phyloP scores from a whole-genome alignment of 192 early-diverging fungal species.

The Coemansia brasiliensis region DNA sequence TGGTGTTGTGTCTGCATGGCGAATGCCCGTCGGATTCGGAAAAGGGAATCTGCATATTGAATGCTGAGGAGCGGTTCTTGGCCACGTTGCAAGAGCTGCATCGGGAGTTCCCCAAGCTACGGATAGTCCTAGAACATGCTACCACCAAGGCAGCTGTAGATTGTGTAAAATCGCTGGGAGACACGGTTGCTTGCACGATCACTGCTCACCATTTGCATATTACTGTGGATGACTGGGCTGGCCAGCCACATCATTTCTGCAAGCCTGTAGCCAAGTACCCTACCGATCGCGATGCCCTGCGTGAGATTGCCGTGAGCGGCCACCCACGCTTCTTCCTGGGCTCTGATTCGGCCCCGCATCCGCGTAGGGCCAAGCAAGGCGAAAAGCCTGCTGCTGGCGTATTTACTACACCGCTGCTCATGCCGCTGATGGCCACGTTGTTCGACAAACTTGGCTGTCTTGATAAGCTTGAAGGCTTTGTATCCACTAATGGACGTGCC shows the following conservation, averaged over 20 bases:
- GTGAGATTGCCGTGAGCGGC: slow-evolving; percentile 75
- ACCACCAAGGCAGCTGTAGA: slow-evolving; percentile 93
- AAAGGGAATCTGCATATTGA: slow-evolving; percentile 90
- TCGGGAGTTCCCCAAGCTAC: slow-evolving; percentile 85
- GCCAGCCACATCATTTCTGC: slow-evolving; percentile 94
- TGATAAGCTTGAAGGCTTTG: slow-evolving; percentile 77
- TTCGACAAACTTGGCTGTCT: slow-evolving; percentile 85
- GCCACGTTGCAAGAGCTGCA: slow-evolving; percentile 83
- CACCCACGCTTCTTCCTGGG: slow-evolving; percentile 97
- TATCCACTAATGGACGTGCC: slow-evolving; percentile 75
- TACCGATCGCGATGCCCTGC: slow-evolving; percentile 84
- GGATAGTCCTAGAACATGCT: slow-evolving; percentile 96
- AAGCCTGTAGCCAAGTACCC: slow-evolving; percentile 98
- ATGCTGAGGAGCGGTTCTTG: slow-evolving; percentile 93
- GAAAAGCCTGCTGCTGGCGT: slow-evolving; percentile 83
- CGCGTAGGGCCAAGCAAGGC: slow-evolving; percentile 81
- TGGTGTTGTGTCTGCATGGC: slow-evolving; percentile 95
- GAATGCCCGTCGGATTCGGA: slow-evolving; percentile 86
- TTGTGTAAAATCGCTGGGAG: slow-evolving; percentile 84
- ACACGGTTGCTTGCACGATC: slow-evolving; percentile 91
- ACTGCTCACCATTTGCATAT: slow-evolving; percentile 94
- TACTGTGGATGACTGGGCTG: slow-evolving; percentile 97
- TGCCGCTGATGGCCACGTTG: slow-evolving; percentile 86
- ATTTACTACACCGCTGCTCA: slow-evolving; percentile 82
- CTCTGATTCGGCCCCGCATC: slow-evolving; percentile 95